Evolutionary conservation across 139 green algal species (phyloP).

Genomic region (Chlorella sorokiniana): DNA sequence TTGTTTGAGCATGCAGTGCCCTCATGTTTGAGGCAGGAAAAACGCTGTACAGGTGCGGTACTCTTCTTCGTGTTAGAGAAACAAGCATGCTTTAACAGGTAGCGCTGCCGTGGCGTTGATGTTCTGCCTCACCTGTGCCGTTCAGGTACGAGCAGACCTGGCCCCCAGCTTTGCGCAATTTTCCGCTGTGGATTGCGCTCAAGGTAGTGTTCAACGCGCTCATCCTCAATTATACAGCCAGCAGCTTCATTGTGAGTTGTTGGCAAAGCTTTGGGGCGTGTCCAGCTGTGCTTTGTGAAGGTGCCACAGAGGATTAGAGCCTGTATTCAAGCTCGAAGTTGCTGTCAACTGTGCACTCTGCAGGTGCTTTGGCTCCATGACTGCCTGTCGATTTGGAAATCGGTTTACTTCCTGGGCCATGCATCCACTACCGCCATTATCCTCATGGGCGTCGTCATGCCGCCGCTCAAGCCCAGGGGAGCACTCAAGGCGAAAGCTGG

Average conservation of each 20-base stretch:
- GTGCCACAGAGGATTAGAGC: neutral
- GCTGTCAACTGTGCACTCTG: neutral
- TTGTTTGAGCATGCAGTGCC: too few species aligned
- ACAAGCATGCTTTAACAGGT: neutral
- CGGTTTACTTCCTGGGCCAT: constrained; percentile 51
- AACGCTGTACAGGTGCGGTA: constrained; percentile 18
- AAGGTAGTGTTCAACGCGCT: constrained; percentile 51
- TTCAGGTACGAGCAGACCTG: constrained; percentile 52
- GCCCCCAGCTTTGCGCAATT: neutral
- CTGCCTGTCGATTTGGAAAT: constrained; percentile 45
- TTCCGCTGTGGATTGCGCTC: constrained; percentile 27
- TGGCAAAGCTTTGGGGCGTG: neutral
- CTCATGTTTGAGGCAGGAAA: constrained; percentile 34
- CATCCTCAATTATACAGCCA: constrained; percentile 55
- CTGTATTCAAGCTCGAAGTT: too few species aligned
- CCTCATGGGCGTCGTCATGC: constrained; percentile 32
- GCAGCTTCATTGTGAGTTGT: constrained; percentile 50
- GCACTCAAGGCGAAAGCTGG: neutral
- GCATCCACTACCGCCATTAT: constrained; percentile 45
- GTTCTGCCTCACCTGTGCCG: neutral
- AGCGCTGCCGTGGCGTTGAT: neutral
- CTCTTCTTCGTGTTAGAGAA: neutral
- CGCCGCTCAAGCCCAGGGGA: constrained; percentile 22
- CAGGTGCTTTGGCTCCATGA: constrained; percentile 49
- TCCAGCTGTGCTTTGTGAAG: neutral